These are phyloP conservation scores for Canavalia gladiata DNA, from an alignment of 306 rosid species.

Conservation along the genomic window DNA sequence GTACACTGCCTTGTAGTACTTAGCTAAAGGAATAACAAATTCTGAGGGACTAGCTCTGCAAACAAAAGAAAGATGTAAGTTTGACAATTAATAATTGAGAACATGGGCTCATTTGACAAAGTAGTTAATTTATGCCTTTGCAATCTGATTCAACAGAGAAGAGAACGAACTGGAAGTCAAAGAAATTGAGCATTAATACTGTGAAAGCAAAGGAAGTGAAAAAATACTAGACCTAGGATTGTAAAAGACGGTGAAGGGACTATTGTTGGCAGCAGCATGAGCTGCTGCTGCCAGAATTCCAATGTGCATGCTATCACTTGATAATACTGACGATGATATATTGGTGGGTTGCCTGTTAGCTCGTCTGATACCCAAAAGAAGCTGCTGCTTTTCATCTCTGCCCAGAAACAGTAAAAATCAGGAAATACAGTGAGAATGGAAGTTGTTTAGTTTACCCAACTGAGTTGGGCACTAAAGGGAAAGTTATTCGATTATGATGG, in stretches of 20 bases:
- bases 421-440: background rate
- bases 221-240: slow-evolving; percentile 78
- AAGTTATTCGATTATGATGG: background rate
- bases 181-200: background rate
- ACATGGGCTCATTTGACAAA: slow-evolving; percentile 31
- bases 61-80: slow-evolving; percentile 23
- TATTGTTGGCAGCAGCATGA: slow-evolving; percentile 91
- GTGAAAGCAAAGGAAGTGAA: slow-evolving; percentile 1
- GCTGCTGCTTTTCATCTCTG: slow-evolving; percentile 97
- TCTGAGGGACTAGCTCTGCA: slow-evolving; percentile 99
- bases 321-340: slow-evolving; percentile 86
- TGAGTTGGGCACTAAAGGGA: background rate
- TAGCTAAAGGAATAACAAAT: slow-evolving; percentile 96
- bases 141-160: slow-evolving; percentile 23
- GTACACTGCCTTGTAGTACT: slow-evolving; percentile 96
- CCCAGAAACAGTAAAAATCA: slow-evolving; percentile 36
- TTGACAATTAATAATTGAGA: slow-evolving; percentile 14
- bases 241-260: slow-evolving; percentile 87
- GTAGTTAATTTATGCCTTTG: background rate
- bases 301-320: slow-evolving; percentile 98
- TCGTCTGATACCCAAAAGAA: slow-evolving; percentile 94
- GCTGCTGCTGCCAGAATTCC: slow-evolving; percentile 99
- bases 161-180: background rate
- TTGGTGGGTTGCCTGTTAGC: slow-evolving; percentile 91
- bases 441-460: slow-evolving; percentile 26